Evolutionary conservation across 352 stramenopile genomes (phyloP).

Genomic region (Phytophthora tentaculata): DNA sequence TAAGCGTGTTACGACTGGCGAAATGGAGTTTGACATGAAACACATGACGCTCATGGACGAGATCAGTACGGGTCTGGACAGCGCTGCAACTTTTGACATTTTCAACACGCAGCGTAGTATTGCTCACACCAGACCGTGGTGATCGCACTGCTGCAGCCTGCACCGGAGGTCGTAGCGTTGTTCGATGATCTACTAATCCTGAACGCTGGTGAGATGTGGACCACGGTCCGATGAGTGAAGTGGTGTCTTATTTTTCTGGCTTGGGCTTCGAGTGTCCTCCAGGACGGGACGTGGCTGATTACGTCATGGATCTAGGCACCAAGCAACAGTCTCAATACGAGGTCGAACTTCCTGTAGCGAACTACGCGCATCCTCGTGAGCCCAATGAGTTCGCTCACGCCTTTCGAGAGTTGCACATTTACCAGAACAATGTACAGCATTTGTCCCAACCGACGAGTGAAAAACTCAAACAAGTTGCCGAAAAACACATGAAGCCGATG

Average conservation of each 20-base stretch:
- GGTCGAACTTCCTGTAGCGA: constrained; percentile 13
- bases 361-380: constrained; percentile 22
- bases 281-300: constrained; percentile 43
- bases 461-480: constrained; percentile 80
- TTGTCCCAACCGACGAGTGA: constrained; percentile 86
- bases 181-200: constrained; percentile 64
- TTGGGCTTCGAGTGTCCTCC: constrained; percentile 41
- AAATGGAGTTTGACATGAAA: constrained; percentile 85
- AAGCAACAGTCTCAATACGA: constrained; percentile 43
- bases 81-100: constrained; percentile 63
- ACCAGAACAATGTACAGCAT: constrained; percentile 58
- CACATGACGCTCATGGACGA: constrained; percentile 89
- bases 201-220: constrained; percentile 56
- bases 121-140: constrained; percentile 58
- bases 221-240: constrained; percentile 39
- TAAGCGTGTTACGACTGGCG: constrained; percentile 74
- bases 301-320: constrained; percentile 47
- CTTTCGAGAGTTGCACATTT: constrained; percentile 50
- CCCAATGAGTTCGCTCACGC: constrained; percentile 45
- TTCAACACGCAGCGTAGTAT: constrained; percentile 53
- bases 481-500: constrained; percentile 41
- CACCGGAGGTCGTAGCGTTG: constrained; percentile 61
- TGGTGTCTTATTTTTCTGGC: constrained; percentile 39
- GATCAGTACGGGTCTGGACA: constrained; percentile 75
- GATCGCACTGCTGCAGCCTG: constrained; percentile 83